A percentile compares a stretch with the other conserved stretches of the same genome.
Conservation (phyloP, 202 grass and related monocot species). For the Schoenoplectus tabernaemontani region DNA sequence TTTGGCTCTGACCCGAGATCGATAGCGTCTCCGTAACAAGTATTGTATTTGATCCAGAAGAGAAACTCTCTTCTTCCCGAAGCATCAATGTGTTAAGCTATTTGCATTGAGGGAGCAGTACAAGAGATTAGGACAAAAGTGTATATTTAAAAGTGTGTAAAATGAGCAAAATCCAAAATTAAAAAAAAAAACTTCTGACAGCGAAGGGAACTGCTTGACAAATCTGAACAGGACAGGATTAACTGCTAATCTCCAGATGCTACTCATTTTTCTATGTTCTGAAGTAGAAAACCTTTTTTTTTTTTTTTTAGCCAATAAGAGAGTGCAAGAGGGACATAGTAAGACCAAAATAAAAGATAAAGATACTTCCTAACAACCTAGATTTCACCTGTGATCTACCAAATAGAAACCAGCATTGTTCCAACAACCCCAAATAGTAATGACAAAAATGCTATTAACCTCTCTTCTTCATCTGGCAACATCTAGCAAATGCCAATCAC, state of each 20-base stretch:
- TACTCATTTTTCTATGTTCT: not conserved
- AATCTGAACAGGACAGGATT: not conserved
- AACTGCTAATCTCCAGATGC: not conserved
- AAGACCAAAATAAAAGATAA: not conserved
- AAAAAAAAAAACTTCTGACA: not conserved
- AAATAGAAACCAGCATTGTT: conserved; percentile 15
- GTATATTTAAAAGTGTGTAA: not conserved
- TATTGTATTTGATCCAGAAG: conserved; percentile 21
- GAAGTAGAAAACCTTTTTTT: not conserved
- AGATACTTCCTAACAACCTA: not conserved
- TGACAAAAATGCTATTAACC: not conserved
- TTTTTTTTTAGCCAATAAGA: not conserved
- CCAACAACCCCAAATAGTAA: conserved; percentile 9
- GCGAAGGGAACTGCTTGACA: not conserved
- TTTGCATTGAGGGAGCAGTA: not conserved
- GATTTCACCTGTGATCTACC: conserved; percentile 14
- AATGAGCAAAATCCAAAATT: not conserved
- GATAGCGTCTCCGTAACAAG: not conserved
- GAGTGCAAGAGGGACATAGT: not conserved
- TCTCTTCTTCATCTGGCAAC: not conserved
- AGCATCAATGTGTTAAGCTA: conserved; percentile 9
- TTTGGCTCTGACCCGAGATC: conserved; percentile 11
- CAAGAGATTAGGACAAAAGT: not conserved
- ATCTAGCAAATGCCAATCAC: not conserved
- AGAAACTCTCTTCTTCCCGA: conserved; percentile 1